Evolutionary conservation across 179 eudicot species (phyloP).

Genomic region (Silene coronaria): DNA sequence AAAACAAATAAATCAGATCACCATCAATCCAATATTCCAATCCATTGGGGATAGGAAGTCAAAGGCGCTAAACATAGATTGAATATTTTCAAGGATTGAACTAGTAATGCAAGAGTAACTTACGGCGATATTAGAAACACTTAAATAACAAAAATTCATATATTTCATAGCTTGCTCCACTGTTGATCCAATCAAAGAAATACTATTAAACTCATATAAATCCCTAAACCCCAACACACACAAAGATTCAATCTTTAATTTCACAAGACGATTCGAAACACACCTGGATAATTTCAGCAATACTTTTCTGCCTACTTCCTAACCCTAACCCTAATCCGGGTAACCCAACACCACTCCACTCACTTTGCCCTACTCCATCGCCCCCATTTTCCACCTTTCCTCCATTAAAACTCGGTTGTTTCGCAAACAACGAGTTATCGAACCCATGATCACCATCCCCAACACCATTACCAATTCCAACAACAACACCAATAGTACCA

Average conservation of each 20-base stretch:
- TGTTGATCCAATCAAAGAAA: not conserved
- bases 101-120: not conserved
- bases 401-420: constrained; percentile 59
- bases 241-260: not conserved
- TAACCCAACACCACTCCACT: constrained; percentile 95
- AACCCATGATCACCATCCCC: not conserved
- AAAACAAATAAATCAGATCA: not conserved
- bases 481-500: not conserved
- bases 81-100: not conserved
- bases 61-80: too few species aligned
- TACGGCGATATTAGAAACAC: not conserved
- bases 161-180: too few species aligned
- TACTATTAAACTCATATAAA: not conserved
- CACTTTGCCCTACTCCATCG: constrained; percentile 38
- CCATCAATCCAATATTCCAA: not conserved
- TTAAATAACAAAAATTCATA: too few species aligned
- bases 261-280: not conserved
- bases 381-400: constrained; percentile 42
- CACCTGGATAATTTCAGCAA: constrained; percentile 96
- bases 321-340: constrained; percentile 68
- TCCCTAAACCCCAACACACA: not conserved
- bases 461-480: not conserved
- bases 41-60: not conserved
- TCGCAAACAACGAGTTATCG: constrained; percentile 41
- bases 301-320: constrained; percentile 83